A percentile compares a stretch with the other conserved stretches of the same genome.
These are phyloP conservation scores for Gossypium thurberi DNA, from an alignment of 345 rosid genomes.

Conservation along the genomic window DNA sequence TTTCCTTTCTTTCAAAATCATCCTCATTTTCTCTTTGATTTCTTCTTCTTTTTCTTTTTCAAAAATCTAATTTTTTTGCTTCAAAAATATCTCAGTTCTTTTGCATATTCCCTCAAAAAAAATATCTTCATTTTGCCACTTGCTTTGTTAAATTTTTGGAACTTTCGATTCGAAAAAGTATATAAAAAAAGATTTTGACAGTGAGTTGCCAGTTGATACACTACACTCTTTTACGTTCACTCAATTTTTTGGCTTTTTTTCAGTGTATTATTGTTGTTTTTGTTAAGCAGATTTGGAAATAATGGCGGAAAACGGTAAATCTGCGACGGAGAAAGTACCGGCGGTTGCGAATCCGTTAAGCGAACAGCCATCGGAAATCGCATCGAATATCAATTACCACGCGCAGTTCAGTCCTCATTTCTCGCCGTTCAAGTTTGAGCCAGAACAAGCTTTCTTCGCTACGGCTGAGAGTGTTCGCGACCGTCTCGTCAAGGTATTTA, in stretches of 20 bases:
- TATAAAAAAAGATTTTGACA: neutral
- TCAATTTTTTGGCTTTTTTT: neutral
- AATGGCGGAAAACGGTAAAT: slow-evolving; percentile 41
- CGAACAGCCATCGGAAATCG: slow-evolving; percentile 48
- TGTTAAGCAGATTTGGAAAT: neutral
- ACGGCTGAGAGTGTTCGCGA: slow-evolving; percentile 88
- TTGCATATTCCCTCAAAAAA: neutral
- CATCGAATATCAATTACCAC: slow-evolving; percentile 75
- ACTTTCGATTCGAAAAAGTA: neutral
- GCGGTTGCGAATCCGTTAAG: slow-evolving; percentile 63
- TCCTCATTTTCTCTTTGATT: neutral
- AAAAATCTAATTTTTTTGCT: neutral
- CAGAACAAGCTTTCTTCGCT: slow-evolving; percentile 80
- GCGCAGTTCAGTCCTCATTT: slow-evolving; percentile 81
- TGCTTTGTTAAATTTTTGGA: neutral
- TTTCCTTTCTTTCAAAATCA: neutral
- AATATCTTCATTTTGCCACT: slow-evolving; percentile 5
- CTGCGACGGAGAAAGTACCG: slow-evolving; percentile 32
- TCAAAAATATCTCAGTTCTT: neutral
- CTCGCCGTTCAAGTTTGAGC: slow-evolving; percentile 85
- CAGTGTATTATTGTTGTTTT: neutral
- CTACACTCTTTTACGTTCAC: neutral
- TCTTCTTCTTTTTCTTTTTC: neutral
- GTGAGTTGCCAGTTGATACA: neutral
- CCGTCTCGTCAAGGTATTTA: slow-evolving; percentile 66